Evolutionary conservation across 305 asterid species (phyloP).

Genomic region (Plantago rigida): DNA sequence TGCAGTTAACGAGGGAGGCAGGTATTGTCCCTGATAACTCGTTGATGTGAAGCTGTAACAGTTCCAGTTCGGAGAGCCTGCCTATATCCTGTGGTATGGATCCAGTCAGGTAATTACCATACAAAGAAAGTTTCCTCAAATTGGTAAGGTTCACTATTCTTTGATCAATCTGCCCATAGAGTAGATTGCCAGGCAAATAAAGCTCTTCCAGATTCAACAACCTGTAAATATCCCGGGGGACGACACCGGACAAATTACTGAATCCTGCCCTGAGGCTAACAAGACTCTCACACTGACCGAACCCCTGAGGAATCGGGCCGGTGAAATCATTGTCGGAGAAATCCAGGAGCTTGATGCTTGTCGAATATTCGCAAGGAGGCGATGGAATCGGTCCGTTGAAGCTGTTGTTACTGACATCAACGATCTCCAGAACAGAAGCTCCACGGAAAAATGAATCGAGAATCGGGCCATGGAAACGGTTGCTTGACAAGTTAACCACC

Average conservation of each 20-base stretch:
- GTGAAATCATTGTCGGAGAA: slow-evolving; percentile 56
- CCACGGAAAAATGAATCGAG: slow-evolving; percentile 36
- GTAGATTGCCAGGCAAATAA: slow-evolving; percentile 56
- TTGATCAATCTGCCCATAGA: slow-evolving; percentile 44
- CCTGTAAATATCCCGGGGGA: slow-evolving; percentile 53
- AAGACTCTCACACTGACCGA: slow-evolving; percentile 45
- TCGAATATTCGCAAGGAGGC: slow-evolving; percentile 40
- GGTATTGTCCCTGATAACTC: slow-evolving; percentile 61
- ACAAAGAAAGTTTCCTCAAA: slow-evolving; percentile 51
- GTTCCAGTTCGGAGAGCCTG: slow-evolving; percentile 47
- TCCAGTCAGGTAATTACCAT: slow-evolving; percentile 56
- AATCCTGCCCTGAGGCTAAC: slow-evolving; percentile 58
- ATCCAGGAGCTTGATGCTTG: slow-evolving; percentile 39
- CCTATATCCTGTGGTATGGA: slow-evolving; percentile 61
- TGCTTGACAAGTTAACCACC: slow-evolving; percentile 57
- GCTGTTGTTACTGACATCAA: slow-evolving; percentile 69
- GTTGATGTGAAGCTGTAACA: slow-evolving; percentile 68
- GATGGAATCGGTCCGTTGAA: slow-evolving; percentile 58
- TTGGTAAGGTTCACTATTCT: slow-evolving; percentile 41
- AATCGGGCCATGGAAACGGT: slow-evolving; percentile 49
- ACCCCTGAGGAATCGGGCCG: slow-evolving; percentile 48
- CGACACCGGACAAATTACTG: slow-evolving; percentile 45
- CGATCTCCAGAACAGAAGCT: slow-evolving; percentile 36
- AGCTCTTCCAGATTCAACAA: slow-evolving; percentile 47
- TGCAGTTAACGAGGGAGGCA: slow-evolving; percentile 58